Evolutionary conservation across 805 yeast genomes (phyloP), one percentile per base, ranked within the genome.

Genomic region (Tetrapisispora fleetii): DNA sequence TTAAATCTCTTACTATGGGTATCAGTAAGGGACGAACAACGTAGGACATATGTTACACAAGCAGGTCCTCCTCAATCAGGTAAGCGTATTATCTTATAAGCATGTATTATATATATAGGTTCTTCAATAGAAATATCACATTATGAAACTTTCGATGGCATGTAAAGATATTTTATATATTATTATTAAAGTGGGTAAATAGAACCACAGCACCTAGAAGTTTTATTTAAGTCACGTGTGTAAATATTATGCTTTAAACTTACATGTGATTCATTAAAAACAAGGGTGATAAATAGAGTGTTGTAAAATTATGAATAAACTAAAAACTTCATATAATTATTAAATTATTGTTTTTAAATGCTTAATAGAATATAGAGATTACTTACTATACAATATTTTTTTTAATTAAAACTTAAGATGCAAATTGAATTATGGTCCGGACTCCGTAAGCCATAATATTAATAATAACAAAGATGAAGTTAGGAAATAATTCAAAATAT

Each of bases 1-100:
- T 45, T 73, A 45, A 62, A 77, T 14, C 53, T 65, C n/a, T 18
- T 75, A 19, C 57, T 70, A 47, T 74, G 76, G 75, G 49, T 54
- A n/a, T 36, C 48, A 13, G 62, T 59, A 1, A 60, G 61, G 48
- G 44, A 40, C 6, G 46, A 54, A 14, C 48, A 42, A 10, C 51
- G 52, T 32, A 51, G 49, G 14, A 48, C 50, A 19, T 46, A 49
- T 28, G 49, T 52, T 30, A 44, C 54, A 13, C 50, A 52, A n/a
- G 51, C 45, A n/a, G 52, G 45, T 22, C 42, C 50, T 17, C 28
- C 22, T 17, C 21, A 30, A 27, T 27, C 45, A 17, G 53, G 47
- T 19, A 48, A 48, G 30, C 50, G 50, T 48, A 43, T 48, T n/a
- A 43, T 48, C 24, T 36, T 48, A 28, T 48, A 48, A 18, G 21